These are phyloP conservation scores for Trichoderma harzianum DNA, from an alignment of 2,329 filamentous ascomycete genomes.

Conservation along the genomic window DNA sequence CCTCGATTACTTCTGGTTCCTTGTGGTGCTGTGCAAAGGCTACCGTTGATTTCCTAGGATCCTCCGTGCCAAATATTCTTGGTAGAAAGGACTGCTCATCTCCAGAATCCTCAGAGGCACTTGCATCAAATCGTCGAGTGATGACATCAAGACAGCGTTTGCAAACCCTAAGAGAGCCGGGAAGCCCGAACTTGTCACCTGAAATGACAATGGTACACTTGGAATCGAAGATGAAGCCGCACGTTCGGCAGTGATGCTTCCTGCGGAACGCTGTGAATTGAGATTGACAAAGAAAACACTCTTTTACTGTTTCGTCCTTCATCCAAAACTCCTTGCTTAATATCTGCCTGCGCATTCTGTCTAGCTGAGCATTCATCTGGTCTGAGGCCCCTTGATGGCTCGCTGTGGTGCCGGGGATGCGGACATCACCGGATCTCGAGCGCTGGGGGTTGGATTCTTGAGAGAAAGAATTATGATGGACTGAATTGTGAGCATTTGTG, in stretches of 20 bases:
- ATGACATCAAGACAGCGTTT: slow-evolving; percentile 91
- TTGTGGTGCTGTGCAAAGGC: slow-evolving; percentile 35
- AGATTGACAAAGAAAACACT: slow-evolving; percentile 89
- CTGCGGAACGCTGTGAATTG: slow-evolving; percentile 90
- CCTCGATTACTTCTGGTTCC: slow-evolving; percentile 39
- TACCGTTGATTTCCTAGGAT: slow-evolving; percentile 41
- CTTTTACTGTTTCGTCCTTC: slow-evolving; percentile 96
- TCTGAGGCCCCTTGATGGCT: slow-evolving; percentile 55
- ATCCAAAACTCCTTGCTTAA: slow-evolving; percentile 98
- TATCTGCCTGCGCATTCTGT: slow-evolving; percentile 79
- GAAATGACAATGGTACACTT: slow-evolving; percentile 93
- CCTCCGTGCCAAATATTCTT: slow-evolving; percentile 56
- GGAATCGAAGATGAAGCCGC: slow-evolving; percentile 97
- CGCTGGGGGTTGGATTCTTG: slow-evolving; percentile 45
- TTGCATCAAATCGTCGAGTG: slow-evolving; percentile 83
- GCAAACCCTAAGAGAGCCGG: slow-evolving; percentile 81
- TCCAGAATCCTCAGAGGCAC: slow-evolving; percentile 80
- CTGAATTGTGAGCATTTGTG: slow-evolving; percentile 56
- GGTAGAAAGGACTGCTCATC: slow-evolving; percentile 70
- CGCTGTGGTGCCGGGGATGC: slow-evolving; percentile 55
- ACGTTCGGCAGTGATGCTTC: slow-evolving; percentile 94
- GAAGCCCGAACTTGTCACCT: slow-evolving; percentile 82
- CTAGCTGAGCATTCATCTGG: slow-evolving; percentile 57
- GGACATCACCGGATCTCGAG: slow-evolving; percentile 43
- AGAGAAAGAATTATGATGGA: slow-evolving; percentile 56